Conservation (phyloP, 768 basidiomycete genomes). For the Mycena albidolilacea region DNA sequence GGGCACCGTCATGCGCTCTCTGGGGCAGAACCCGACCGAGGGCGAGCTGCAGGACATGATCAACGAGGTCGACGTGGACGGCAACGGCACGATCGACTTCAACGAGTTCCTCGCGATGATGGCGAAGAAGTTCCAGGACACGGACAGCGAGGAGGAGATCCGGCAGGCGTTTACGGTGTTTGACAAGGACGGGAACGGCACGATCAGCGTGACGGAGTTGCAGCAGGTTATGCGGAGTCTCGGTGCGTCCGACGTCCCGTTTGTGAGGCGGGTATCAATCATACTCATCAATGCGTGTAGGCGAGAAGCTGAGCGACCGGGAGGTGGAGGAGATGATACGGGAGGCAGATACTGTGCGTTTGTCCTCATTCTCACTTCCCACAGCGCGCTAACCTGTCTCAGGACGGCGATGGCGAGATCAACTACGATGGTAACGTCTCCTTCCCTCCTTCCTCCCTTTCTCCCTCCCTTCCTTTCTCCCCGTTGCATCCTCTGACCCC, state of each 20-base stretch:
- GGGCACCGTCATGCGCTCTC: conserved; percentile 93
- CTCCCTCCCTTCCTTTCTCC: conserved; percentile 15
- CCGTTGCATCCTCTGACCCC: conserved; percentile 10
- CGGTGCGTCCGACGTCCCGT: conserved; percentile 60
- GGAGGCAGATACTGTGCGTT: conserved; percentile 77
- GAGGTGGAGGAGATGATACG: conserved; percentile 94
- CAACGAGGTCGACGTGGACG: conserved; percentile 92
- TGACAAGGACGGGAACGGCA: conserved; percentile 96
- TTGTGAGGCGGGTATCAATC: background rate
- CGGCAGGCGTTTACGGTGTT: conserved; percentile 98
- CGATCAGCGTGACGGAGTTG: conserved; percentile 89
- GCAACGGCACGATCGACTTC: conserved; percentile 88
- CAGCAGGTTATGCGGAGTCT: conserved; percentile 93
- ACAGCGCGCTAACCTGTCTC: conserved; percentile 58
- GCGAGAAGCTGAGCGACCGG: conserved; percentile 81
- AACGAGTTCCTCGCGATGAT: conserved; percentile 89
- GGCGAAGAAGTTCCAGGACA: conserved; percentile 69
- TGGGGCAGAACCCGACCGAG: conserved; percentile 94
- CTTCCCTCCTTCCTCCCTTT: conserved; percentile 37
- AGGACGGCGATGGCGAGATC: conserved; percentile 88
- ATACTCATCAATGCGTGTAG: conserved; percentile 47
- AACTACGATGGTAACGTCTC: conserved; percentile 74
- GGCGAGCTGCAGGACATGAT: conserved; percentile 96
- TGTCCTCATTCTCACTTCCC: conserved; percentile 40
- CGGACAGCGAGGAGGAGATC: conserved; percentile 95